These are phyloP conservation scores for Boeremia exigua DNA, from an alignment of 2,329 filamentous ascomycete species.

Conservation along the genomic window DNA sequence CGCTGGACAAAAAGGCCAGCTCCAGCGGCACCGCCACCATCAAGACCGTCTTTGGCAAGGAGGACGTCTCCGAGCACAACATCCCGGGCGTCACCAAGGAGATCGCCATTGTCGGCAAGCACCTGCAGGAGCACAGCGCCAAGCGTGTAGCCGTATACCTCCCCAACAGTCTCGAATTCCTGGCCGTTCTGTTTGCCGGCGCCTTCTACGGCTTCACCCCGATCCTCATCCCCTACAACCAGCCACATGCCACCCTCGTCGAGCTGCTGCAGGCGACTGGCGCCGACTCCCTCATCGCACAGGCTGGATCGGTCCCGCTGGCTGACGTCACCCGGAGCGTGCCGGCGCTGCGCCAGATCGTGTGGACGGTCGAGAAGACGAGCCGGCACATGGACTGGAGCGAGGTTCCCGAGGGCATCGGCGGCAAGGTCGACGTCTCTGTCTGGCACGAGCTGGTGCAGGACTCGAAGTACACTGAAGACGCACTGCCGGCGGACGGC, in stretches of 20 bases:
- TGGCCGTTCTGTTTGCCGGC: slow-evolving; percentile 81
- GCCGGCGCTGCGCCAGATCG: slow-evolving; percentile 72
- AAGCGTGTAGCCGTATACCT: slow-evolving; percentile 87
- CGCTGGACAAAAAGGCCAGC: slow-evolving; percentile 69
- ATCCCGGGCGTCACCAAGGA: slow-evolving; percentile 77
- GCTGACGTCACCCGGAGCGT: slow-evolving; percentile 73
- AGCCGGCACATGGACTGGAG: slow-evolving; percentile 96
- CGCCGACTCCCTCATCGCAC: slow-evolving; percentile 82
- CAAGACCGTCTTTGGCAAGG: slow-evolving; percentile 78
- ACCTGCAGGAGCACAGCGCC: slow-evolving; percentile 70
- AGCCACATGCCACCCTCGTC: slow-evolving; percentile 71
- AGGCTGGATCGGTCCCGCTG: slow-evolving; percentile 85
- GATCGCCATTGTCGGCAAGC: slow-evolving; percentile 84
- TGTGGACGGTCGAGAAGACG: slow-evolving; percentile 93
- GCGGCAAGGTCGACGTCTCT: slow-evolving; percentile 76
- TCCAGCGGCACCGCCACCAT: slow-evolving; percentile 72
- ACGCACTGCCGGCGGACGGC: slow-evolving; percentile 69
- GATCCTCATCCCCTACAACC: slow-evolving; percentile 84
- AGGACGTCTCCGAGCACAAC: slow-evolving; percentile 74
- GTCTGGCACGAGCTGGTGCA: slow-evolving; percentile 92
- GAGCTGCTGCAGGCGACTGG: slow-evolving; percentile 74
- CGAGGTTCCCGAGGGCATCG: slow-evolving; percentile 78
- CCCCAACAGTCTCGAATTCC: slow-evolving; percentile 89
- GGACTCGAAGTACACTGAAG: slow-evolving; percentile 62
- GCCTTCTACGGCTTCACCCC: slow-evolving; percentile 87